phyloP scores from a whole-genome alignment of 2,329 filamentous ascomycete genomes.

The Nemania sp. region DNA sequence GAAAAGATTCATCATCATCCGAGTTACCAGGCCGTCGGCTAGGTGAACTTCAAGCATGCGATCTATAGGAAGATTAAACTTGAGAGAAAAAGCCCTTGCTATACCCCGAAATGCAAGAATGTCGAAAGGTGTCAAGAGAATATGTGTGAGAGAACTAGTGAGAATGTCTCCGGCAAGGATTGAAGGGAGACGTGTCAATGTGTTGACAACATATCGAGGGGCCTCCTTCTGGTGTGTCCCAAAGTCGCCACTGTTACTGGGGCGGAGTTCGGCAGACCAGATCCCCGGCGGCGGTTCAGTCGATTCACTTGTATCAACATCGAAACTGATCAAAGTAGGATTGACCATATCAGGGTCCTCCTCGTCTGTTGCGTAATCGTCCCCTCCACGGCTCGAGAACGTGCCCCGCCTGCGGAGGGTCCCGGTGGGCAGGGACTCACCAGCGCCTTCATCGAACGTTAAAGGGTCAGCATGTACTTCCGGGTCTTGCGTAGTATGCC shows the following conservation, averaged over 20 bases:
- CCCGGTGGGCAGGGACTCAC: conserved; percentile 40
- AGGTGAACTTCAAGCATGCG: conserved; percentile 48
- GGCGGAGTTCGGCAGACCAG: conserved; percentile 64
- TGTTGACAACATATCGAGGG: conserved; percentile 51
- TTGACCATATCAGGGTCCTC: conserved; percentile 60
- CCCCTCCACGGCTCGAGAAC: conserved; percentile 50
- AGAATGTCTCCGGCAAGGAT: conserved; percentile 53
- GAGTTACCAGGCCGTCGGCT: conserved; percentile 46
- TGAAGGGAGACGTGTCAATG: conserved; percentile 56
- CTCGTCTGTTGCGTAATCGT: conserved; percentile 60
- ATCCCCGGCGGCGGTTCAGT: conserved; percentile 55
- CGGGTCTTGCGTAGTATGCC: conserved; percentile 30
- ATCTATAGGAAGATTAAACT: conserved; percentile 44
- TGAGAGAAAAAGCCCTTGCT: conserved; percentile 48
- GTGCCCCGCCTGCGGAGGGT: conserved; percentile 50
- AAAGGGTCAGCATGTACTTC: conserved; percentile 33
- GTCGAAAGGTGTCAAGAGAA: conserved; percentile 54
- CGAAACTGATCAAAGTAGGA: conserved; percentile 63
- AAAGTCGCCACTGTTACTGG: conserved; percentile 47
- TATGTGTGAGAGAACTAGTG: conserved; percentile 47
- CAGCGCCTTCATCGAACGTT: conserved; percentile 39
- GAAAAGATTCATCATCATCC: conserved; percentile 51
- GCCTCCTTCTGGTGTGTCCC: conserved; percentile 41
- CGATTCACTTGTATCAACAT: conserved; percentile 62
- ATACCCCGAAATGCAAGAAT: conserved; percentile 51